Base-by-base conservation (phyloP, 2,329 filamentous ascomycete genomes). In the Atkinsonella texensis region DNA sequence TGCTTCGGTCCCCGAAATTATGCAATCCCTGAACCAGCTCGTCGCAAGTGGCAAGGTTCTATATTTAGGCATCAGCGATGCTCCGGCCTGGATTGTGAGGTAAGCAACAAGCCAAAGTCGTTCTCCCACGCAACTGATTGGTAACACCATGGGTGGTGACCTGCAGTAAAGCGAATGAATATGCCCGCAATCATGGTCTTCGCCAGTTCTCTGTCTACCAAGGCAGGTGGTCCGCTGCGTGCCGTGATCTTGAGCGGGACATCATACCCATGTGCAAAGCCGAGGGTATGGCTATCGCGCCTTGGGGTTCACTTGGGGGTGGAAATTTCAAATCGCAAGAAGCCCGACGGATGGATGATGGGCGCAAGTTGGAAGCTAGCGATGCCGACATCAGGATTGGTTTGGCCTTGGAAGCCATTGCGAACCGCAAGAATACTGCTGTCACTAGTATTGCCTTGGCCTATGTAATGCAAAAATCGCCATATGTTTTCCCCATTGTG, bases 401-500 rank as follows among this genome's bases (percentile, higher is more conserved):
- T 56, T 58, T 65, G 49, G 69, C 65, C 12, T 64, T 77, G 35
- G 71, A 75, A 72, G 72, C 64, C 31, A 74, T 85, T 45, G 73
- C 74, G 46, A 57, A 59, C 23, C 67, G 68, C 53, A 72, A 72
- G 57, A 63, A 64, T 54, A 72, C 69, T 2, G 57, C 64, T 49
- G 66, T 75, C 55, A 74, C 72, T 15, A 72, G 70, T 54, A 63
- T 77, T 52, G 85, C 85, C 9, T 67, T 89, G 23, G 85, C 85
- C 2, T 89, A 89, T 60, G 80, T 89, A 13, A 76, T 86, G 74
- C 75, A 80, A 56, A 88, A 89, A 68, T 71, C 81, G 0, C 78
- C 83, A 0, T 80, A 87, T 59, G 81, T 89, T 12, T 87, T 87
- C 61, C 86, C 86, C 1, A 80, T 89, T 41, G 72, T 88, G 4